Base-by-base conservation (phyloP, 1,284 basidiomycete species). In the Ceratobasidium sp. region DNA sequence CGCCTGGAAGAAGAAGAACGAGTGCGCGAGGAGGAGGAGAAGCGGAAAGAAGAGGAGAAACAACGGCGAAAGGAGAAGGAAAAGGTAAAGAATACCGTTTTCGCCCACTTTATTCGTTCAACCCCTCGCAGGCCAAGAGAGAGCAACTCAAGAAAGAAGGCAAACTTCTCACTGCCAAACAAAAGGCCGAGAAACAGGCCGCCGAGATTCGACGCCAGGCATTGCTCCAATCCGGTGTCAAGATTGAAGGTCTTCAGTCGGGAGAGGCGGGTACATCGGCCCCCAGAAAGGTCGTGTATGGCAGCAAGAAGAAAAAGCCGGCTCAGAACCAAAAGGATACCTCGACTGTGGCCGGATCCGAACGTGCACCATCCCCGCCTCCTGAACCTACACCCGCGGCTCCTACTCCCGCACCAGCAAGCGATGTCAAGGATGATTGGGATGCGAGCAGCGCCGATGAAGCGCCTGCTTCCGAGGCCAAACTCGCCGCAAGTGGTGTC, bases 181-280 rank as follows among this genome's bases (percentile, higher is more conserved):
- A 99, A 82, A 98, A 96, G 84, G 93, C 95, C 79, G 96, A 98
- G 81, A 92, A 89, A 79, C 92, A 93, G 19, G 92, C 92, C 75
- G 96, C 96, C 8, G 96, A 98, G 82, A 89, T 94, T 46, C 90
- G 96, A 74, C 93, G 92, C 82, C 90, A 97, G 82, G 97, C 97
- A 2, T 87, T 99, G 74, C 86, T 99, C 65, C 90, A 91, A 27
- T 93, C 94, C 37, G 96, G 96, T 62, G 92, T 95, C 74, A 91
- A 92, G 79, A 92, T 99, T 76, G 96, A 96, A 78, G 98, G 94
- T 75, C 85, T 98, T 51, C 90, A 87, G 69, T 82, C 92, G 74
- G 85, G 88, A 77, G 79, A 84, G 43, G 86, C 84, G 39, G 79
- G 83, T 59, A 81, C 83, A 75, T 84, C 82, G 68, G 84, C 84